Evolutionary conservation across 2,329 filamentous ascomycete species (phyloP).

Genomic region (Cercospora sp.): DNA sequence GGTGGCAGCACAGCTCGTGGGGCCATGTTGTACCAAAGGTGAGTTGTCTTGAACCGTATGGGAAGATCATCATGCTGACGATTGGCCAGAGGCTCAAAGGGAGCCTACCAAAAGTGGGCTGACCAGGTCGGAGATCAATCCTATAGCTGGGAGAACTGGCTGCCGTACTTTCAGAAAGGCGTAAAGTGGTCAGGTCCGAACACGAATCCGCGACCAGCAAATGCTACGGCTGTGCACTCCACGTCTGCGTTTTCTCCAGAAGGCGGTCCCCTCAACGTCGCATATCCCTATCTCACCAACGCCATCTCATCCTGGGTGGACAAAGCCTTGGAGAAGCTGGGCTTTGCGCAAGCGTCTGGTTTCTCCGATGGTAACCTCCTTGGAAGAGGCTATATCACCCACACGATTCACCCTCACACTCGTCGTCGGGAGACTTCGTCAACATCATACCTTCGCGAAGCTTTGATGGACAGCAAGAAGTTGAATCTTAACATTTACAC

Average conservation of each 20-base stretch:
- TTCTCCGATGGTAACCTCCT: slow-evolving; percentile 15
- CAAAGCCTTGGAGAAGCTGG: slow-evolving; percentile 17
- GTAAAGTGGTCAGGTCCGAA: slow-evolving; percentile 7
- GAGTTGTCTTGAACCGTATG: neutral
- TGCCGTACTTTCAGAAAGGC: slow-evolving; percentile 27
- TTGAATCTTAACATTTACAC: slow-evolving; percentile 18
- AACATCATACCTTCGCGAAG: slow-evolving; percentile 18
- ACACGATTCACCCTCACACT: neutral
- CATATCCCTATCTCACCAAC: slow-evolving; percentile 18
- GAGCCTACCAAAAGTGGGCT: slow-evolving; percentile 40
- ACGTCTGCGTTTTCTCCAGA: neutral
- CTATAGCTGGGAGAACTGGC: slow-evolving; percentile 35
- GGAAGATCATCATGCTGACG: neutral
- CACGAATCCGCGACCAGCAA: slow-evolving; percentile 10
- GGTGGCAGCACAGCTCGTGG: slow-evolving; percentile 4
- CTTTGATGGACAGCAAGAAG: slow-evolving; percentile 6
- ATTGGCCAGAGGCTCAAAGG: slow-evolving; percentile 33
- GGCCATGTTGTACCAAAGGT: neutral
- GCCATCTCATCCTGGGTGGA: slow-evolving; percentile 3
- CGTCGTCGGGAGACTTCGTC: neutral
- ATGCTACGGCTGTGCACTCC: slow-evolving; percentile 10
- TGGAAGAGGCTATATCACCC: neutral
- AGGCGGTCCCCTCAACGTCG: slow-evolving; percentile 15
- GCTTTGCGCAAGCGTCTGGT: slow-evolving; percentile 13
- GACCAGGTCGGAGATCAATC: slow-evolving; percentile 40